These are phyloP conservation scores for Backusella psychrophila DNA, from an alignment of 192 early-diverging fungal species.

Conservation along the genomic window DNA sequence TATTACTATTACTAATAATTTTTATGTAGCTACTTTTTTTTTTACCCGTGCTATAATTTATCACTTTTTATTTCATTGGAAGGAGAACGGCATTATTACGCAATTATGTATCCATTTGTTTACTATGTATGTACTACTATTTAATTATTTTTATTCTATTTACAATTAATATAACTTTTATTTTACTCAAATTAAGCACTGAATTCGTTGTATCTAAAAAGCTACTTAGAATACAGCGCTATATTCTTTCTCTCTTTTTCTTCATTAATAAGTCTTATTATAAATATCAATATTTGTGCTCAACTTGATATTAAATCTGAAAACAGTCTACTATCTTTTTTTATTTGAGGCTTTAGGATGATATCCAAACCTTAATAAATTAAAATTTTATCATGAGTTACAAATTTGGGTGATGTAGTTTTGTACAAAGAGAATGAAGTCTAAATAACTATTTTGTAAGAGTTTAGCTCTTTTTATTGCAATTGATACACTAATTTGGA, in stretches of 20 bases:
- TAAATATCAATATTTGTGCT: not conserved
- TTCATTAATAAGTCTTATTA: not conserved
- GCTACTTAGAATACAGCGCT: not conserved
- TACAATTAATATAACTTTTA: not conserved
- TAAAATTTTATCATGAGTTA: not conserved
- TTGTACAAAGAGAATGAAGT: not conserved
- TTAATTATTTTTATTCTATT: not conserved
- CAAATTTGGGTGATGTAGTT: not conserved
- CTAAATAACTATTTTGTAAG: not conserved
- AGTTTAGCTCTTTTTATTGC: not conserved
- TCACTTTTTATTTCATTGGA: not conserved
- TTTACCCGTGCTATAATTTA: not conserved
- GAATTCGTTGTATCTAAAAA: not conserved
- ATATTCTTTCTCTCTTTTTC: not conserved
- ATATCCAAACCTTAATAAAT: not conserved
- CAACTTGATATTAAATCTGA: not conserved
- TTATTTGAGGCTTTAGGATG: not conserved
- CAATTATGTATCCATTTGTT: not conserved
- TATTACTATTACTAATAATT: not conserved
- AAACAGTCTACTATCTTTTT: not conserved
- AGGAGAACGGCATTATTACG: not conserved
- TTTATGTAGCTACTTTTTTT: not conserved
- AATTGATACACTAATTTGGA: not conserved
- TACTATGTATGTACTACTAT: not conserved
- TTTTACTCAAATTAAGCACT: not conserved